These are phyloP conservation scores for Fusarium neocosmosporiellum DNA, from an alignment of 2,329 filamentous ascomycete genomes.

Conservation along the genomic window DNA sequence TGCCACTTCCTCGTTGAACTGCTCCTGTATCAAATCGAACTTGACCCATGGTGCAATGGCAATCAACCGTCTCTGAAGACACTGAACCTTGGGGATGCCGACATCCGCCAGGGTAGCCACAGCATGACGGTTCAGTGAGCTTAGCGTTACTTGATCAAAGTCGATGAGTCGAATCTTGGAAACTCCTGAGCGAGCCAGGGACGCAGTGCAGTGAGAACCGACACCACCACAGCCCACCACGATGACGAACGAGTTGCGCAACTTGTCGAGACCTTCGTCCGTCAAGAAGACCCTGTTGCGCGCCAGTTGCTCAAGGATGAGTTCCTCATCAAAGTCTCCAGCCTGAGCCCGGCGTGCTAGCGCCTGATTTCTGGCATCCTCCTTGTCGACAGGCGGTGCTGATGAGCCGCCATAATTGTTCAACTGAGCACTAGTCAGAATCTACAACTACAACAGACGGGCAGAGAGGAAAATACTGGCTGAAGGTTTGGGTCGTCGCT, in stretches of 20 bases:
- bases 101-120: slow-evolving; percentile 95
- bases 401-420: slow-evolving; percentile 70
- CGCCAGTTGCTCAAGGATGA: slow-evolving; percentile 94
- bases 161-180: slow-evolving; percentile 90
- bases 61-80: slow-evolving; percentile 81
- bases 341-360: slow-evolving; percentile 70
- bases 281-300: slow-evolving; percentile 92
- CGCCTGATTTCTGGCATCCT: slow-evolving; percentile 69
- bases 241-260: slow-evolving; percentile 85
- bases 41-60: slow-evolving; percentile 92
- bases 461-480: slow-evolving; percentile 24
- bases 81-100: slow-evolving; percentile 90
- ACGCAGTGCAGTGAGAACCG: slow-evolving; percentile 88
- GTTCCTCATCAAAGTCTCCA: slow-evolving; percentile 77
- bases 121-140: slow-evolving; percentile 94
- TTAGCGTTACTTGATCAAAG: slow-evolving; percentile 97
- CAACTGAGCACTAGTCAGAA: slow-evolving; percentile 57
- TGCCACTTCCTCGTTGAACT: slow-evolving; percentile 79
- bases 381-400: slow-evolving; percentile 61
- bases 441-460: slow-evolving; percentile 12
- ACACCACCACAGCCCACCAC: slow-evolving; percentile 95
- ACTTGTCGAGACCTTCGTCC: slow-evolving; percentile 80
- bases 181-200: slow-evolving; percentile 89
- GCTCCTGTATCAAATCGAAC: slow-evolving; percentile 87
- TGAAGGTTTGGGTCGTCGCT: slow-evolving; percentile 33